Evolutionary conservation across 2,329 filamentous ascomycete genomes (phyloP).

Genomic region (Trichoderma aggressivum): DNA sequence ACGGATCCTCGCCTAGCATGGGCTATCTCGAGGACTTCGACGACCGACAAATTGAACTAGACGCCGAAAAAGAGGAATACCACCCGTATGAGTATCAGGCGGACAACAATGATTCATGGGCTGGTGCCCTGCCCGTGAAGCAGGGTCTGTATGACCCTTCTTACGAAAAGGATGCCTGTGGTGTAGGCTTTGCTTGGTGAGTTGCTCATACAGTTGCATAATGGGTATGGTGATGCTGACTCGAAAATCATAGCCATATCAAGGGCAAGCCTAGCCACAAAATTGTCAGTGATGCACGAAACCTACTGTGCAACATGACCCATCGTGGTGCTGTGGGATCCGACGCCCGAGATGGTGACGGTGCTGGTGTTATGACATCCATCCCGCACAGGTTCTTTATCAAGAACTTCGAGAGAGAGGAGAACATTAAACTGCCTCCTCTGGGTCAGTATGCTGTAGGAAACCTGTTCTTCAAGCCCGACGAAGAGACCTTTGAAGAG

Average conservation of each 20-base stretch:
- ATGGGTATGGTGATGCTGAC: not conserved
- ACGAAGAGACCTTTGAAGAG: constrained; percentile 82
- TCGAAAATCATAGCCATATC: constrained; percentile 67
- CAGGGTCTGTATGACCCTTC: constrained; percentile 97
- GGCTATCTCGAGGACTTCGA: constrained; percentile 63
- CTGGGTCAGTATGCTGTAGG: constrained; percentile 93
- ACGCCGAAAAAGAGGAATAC: constrained; percentile 58
- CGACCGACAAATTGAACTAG: constrained; percentile 62
- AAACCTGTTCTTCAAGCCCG: constrained; percentile 98
- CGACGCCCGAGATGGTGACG: constrained; percentile 95
- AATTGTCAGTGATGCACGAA: constrained; percentile 95
- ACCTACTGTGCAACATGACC: constrained; percentile 99
- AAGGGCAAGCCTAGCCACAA: constrained; percentile 98
- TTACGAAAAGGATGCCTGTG: constrained; percentile 97
- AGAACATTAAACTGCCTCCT: constrained; percentile 80
- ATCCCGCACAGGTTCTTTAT: constrained; percentile 98
- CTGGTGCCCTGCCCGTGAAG: constrained; percentile 91
- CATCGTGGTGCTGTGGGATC: constrained; percentile 97
- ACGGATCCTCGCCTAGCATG: constrained; percentile 62
- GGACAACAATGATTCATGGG: constrained; percentile 84
- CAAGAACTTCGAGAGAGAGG: constrained; percentile 95
- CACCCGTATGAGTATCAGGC: constrained; percentile 81
- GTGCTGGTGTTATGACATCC: constrained; percentile 98
- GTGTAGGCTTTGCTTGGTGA: constrained; percentile 98
- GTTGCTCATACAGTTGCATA: constrained; percentile 28